Percentiles rank a stretch among this genome's conserved stretches.
phyloP scores from a whole-genome alignment of 1,139 yeast species.

The Diutina scorzettiae region DNA sequence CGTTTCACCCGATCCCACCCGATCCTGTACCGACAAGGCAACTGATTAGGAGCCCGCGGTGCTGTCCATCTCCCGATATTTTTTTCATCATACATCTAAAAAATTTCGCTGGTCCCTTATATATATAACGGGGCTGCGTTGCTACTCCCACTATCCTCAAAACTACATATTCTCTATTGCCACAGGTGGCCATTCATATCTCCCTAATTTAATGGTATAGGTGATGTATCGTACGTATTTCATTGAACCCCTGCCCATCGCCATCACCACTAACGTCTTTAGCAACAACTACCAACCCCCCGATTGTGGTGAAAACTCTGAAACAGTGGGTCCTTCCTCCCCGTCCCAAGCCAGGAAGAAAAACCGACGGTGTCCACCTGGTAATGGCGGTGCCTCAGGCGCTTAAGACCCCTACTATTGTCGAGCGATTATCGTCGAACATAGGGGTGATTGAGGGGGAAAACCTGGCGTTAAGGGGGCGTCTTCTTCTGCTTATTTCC shows the following conservation, averaged over 20 bases:
- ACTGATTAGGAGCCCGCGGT: neutral
- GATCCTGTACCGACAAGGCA: too few species aligned
- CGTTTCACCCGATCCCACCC: too few species aligned
- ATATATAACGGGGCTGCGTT: neutral
- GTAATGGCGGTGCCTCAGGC: conserved; percentile 27
- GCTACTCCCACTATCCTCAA: neutral
- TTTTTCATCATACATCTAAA: conserved; percentile 3
- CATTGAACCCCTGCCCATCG: neutral
- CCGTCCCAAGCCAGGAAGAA: conserved; percentile 85
- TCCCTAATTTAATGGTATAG: neutral
- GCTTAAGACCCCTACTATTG: neutral
- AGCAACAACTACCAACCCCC: conserved; percentile 5
- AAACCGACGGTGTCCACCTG: conserved; percentile 51
- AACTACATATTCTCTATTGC: neutral
- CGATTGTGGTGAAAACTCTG: conserved; percentile 32
- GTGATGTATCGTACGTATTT: neutral
- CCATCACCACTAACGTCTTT: neutral
- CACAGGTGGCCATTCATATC: neutral
- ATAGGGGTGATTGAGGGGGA: neutral
- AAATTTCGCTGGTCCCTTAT: neutral
- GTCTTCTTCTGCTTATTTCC: neutral
- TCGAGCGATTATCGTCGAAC: neutral
- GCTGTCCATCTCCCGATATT: neutral
- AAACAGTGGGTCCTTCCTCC: conserved; percentile 89
- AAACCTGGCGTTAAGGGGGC: neutral